Evolutionary conservation across 192 early-diverging fungal species (phyloP).

Genomic region (Coemansia sp.): DNA sequence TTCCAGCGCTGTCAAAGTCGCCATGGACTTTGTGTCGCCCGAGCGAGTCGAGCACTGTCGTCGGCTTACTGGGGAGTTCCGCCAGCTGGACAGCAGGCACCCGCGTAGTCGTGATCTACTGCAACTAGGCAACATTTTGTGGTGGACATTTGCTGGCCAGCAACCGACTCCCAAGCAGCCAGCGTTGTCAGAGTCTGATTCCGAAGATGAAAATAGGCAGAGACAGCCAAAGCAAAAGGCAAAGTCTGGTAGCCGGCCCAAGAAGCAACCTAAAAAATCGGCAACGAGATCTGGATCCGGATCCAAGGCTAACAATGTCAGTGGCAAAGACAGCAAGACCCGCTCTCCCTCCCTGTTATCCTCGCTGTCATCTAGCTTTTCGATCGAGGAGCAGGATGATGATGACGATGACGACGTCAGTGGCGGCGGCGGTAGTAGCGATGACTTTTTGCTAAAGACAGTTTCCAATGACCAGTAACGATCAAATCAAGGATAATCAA

Average conservation of each 20-base stretch:
- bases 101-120: slow-evolving; percentile 57
- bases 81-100: slow-evolving; percentile 35
- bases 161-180: not conserved
- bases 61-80: slow-evolving; percentile 57
- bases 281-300: not conserved
- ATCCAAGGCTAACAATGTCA: not conserved
- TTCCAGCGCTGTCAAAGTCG: slow-evolving; percentile 66
- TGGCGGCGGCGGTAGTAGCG: not conserved
- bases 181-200: not conserved
- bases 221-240: not conserved
- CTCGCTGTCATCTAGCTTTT: not conserved
- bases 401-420: not conserved
- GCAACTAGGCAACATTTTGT: slow-evolving; percentile 56
- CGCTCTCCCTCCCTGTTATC: not conserved
- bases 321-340: not conserved
- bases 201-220: not conserved
- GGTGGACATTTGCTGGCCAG: slow-evolving; percentile 39
- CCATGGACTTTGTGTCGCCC: slow-evolving; percentile 72
- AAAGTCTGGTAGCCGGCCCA: not conserved
- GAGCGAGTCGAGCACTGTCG: slow-evolving; percentile 60
- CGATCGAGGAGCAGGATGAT: not conserved
- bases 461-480: not conserved
- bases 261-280: not conserved
- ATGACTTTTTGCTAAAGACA: not conserved
- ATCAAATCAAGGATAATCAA: not conserved